phyloP scores from a whole-genome alignment of 306 rosid species.

The Albizia julibrissin region DNA sequence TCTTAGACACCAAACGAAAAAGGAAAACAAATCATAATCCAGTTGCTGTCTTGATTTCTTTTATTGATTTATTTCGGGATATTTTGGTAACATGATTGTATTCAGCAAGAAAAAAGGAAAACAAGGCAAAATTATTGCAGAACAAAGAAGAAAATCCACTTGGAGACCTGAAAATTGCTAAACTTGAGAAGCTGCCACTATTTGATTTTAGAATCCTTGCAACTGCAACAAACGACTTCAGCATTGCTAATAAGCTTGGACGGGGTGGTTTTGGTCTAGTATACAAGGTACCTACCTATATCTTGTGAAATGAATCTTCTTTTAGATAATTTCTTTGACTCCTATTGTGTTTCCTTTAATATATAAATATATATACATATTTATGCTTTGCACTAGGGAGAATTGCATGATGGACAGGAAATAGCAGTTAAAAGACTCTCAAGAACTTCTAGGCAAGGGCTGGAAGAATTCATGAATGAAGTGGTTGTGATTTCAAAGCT shows the following conservation, averaged over 20 bases:
- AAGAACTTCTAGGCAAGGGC: not conserved
- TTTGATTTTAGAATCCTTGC: not conserved
- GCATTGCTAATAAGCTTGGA: not conserved
- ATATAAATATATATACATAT: not conserved
- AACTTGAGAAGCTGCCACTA: not conserved
- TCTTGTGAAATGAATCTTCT: not conserved
- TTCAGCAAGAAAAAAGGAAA: not conserved
- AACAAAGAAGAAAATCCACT: not conserved
- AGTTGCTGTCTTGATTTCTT: not conserved
- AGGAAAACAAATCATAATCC: not conserved
- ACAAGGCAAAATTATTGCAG: not conserved
- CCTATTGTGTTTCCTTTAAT: not conserved
- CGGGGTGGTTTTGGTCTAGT: not conserved
- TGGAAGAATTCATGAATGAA: constrained; percentile 3
- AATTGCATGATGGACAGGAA: not conserved
- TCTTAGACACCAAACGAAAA: not conserved
- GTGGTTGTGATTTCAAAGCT: not conserved
- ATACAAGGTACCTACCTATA: not conserved
- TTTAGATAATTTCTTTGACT: not conserved
- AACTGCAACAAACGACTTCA: not conserved
- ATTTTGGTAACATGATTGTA: not conserved
- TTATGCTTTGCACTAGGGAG: not conserved
- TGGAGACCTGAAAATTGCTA: not conserved
- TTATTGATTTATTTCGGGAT: not conserved
- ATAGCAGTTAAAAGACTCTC: constrained; percentile 7